Evolutionary conservation across 148 eudicot species (phyloP), one percentile per base, ranked within the genome.

Genomic region (Camellia granthamiana): DNA sequence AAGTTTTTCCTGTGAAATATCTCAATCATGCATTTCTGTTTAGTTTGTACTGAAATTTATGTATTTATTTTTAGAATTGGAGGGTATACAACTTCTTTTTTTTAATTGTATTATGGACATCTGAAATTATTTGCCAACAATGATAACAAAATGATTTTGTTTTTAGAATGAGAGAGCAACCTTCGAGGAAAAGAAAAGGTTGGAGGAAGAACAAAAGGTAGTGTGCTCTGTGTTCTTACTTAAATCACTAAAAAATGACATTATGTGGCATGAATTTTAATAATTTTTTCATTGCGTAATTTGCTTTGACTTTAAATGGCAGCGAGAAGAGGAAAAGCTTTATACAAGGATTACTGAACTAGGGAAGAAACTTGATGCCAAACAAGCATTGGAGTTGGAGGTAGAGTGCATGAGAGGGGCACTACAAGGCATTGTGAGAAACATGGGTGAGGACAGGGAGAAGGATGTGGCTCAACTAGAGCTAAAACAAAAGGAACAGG

Each of bases 341-440:
- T 97, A 91, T 67, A 80, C 58, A 80, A 84, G 85, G 76, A 87
- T 92, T 19, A 84, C 92, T 16, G 88, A 84, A 23, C 89, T 96
- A 67, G 87, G 90, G 69, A 85, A 85, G 62, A 85, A 92, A 60
- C 90, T 91, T 59, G 98, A 91, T 75, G 84, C 86, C 68, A 96
- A 88, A 87, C 98, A 96, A 88, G 93, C 90, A 7, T 58, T 96
- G 66, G 95, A 91, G 84, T 79, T 96, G 81, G 82, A 95, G 75
- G 90, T 95, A 42, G 87, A 90, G 74, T 88, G 84, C 42, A 38
- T 95, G 85, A 90, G 76, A 78, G 98, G 97, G 4, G 90, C 90
- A 64, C 55, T 86, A 54, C 88, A 89, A 72, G 94, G 38, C 38
- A 30, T 92, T 19, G 86, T 88, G 90, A 86, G 82, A 46, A 89